These are phyloP conservation scores for Lepidium africanum DNA, from an alignment of 345 rosid genomes.

Conservation along the genomic window DNA sequence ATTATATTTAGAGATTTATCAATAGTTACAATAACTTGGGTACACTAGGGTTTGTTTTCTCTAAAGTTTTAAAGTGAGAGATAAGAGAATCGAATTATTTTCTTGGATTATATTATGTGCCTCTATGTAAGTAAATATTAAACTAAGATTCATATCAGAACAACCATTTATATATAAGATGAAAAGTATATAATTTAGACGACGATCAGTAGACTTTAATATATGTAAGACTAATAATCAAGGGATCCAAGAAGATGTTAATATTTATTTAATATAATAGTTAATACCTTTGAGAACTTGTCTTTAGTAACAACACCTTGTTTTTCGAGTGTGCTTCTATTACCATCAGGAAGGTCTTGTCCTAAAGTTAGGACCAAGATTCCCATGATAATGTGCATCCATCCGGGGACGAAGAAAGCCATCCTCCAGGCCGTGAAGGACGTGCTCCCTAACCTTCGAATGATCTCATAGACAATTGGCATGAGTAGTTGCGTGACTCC, in stretches of 20 bases:
- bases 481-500: slow-evolving; percentile 82
- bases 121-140: neutral
- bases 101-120: neutral
- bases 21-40: neutral
- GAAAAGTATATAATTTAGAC: neutral
- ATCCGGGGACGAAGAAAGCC: slow-evolving; percentile 76
- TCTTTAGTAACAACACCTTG: slow-evolving; percentile 68
- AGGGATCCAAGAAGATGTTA: slow-evolving; percentile 7
- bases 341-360: slow-evolving; percentile 91
- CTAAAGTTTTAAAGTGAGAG: neutral
- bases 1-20: neutral
- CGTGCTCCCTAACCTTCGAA: slow-evolving; percentile 43
- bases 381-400: slow-evolving; percentile 62
- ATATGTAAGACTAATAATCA: neutral
- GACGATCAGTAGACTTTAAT: neutral
- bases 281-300: slow-evolving; percentile 66
- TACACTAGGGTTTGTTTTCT: neutral
- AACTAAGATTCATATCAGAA: neutral
- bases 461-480: slow-evolving; percentile 73
- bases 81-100: neutral
- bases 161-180: neutral
- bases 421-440: slow-evolving; percentile 92
- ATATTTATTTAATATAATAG: neutral
- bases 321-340: slow-evolving; percentile 59
- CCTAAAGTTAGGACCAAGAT: slow-evolving; percentile 70